These are phyloP conservation scores for Phascolomyces articulosus DNA, from an alignment of 371 early-diverging fungal genomes.

Conservation along the genomic window DNA sequence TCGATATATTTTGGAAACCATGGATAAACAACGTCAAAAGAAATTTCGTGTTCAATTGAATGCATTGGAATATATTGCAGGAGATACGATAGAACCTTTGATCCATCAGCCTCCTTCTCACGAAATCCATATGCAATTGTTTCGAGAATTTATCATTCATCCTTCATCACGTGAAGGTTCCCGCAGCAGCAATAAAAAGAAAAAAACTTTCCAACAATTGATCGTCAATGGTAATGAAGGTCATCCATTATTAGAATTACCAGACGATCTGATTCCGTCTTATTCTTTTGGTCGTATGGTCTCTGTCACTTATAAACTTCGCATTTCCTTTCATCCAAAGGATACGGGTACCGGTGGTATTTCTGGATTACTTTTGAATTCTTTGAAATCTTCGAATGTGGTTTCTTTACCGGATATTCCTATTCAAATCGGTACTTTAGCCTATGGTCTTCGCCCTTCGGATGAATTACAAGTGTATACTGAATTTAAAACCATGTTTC, in stretches of 20 bases:
- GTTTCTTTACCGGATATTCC: conserved; percentile 18
- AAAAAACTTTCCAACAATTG: background rate
- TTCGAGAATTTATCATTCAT: background rate
- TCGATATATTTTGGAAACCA: background rate
- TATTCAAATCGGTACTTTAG: conserved; percentile 34
- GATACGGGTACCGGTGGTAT: background rate
- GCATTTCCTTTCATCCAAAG: conserved; percentile 24
- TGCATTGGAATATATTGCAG: conserved; percentile 31
- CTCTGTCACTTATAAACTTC: conserved; percentile 23
- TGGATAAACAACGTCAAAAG: background rate
- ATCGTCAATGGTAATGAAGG: background rate
- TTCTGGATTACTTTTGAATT: background rate
- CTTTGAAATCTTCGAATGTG: background rate
- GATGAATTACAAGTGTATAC: conserved; percentile 33
- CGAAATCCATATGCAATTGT: background rate
- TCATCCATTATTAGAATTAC: conserved; percentile 15
- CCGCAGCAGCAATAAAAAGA: background rate
- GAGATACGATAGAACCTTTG: conserved; percentile 21
- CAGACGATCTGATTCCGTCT: conserved; percentile 30
- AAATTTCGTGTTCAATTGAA: conserved; percentile 12
- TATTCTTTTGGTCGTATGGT: conserved; percentile 32
- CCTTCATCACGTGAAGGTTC: no score
- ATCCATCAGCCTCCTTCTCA: background rate
- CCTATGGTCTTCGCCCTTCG: conserved; percentile 31
- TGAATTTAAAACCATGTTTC: conserved; percentile 9